Percentiles rank a stretch among this genome's conserved stretches.
Conservation (phyloP, 176 grass and related monocot species). For the Triticum turgidum region DNA sequence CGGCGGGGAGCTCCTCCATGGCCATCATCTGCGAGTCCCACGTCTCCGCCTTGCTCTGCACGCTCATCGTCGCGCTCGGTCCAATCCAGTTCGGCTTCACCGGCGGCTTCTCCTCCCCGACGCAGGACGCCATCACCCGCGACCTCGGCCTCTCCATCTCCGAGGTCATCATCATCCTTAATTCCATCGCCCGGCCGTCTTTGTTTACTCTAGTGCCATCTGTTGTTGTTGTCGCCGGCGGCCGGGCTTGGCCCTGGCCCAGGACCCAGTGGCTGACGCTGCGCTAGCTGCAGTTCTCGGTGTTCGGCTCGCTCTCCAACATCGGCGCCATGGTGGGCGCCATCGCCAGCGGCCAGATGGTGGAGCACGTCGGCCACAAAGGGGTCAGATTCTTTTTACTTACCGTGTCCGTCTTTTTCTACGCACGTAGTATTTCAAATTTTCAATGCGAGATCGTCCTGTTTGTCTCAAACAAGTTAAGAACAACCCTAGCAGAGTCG, state of each 20-base stretch:
- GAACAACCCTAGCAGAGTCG: too few relatives aligned
- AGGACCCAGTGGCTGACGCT: too few relatives aligned
- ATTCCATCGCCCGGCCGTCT: too few relatives aligned
- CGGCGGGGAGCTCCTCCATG: conserved; percentile 57
- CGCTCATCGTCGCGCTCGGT: conserved; percentile 84
- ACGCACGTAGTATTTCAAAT: too few relatives aligned
- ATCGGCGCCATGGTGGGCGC: conserved; percentile 91
- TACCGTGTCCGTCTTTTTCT: too few relatives aligned
- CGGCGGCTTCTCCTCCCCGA: conserved; percentile 78
- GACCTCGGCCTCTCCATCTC: conserved; percentile 83
- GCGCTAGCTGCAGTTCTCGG: conserved; percentile 56
- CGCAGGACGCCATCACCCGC: conserved; percentile 67
- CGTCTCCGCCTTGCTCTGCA: conserved; percentile 91
- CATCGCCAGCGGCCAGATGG: conserved; percentile 91
- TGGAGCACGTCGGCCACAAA: conserved; percentile 85
- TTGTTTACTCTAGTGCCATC: too few relatives aligned
- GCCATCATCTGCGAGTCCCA: conserved; percentile 55
- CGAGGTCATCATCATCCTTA: conserved; percentile 30
- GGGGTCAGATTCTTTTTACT: conserved; percentile 43
- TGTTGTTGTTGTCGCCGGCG: too few relatives aligned
- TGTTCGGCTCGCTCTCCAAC: conserved; percentile 89
- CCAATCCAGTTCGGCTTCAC: conserved; percentile 99
- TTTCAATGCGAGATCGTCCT: too few relatives aligned
- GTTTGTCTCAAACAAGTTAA: too few relatives aligned
- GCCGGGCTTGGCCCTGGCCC: too few relatives aligned